Conservation (phyloP, 1,284 basidiomycete species). For the Spongiforma sp. region DNA sequence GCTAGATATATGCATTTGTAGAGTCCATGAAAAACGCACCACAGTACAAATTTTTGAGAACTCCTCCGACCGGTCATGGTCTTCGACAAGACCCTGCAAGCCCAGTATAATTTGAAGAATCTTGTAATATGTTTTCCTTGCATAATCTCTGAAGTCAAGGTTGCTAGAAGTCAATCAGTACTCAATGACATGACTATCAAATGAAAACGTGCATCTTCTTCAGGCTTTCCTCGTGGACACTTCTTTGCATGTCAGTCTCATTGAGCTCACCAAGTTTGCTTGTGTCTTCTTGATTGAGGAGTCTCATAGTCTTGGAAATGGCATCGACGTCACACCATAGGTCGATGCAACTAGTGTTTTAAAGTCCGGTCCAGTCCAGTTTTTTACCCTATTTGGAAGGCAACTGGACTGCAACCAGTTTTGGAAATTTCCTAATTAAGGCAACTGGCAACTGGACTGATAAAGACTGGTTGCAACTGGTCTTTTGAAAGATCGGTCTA, state of each 20-base stretch:
- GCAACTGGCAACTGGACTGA: too few relatives aligned
- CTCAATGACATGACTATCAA: neutral
- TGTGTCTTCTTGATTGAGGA: neutral
- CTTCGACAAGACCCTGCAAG: neutral
- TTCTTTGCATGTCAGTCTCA: neutral
- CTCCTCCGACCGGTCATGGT: neutral
- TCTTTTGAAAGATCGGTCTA: too few relatives aligned
- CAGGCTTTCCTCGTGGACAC: neutral
- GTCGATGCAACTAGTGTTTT: too few relatives aligned
- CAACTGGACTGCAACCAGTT: too few relatives aligned
- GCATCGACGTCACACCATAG: slow-evolving; percentile 2
- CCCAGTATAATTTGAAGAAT: neutral
- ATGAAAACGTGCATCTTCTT: neutral
- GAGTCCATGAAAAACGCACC: neutral
- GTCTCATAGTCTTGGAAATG: neutral
- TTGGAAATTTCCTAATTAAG: too few relatives aligned
- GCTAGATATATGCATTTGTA: neutral
- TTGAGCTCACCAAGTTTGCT: neutral
- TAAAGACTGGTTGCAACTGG: too few relatives aligned
- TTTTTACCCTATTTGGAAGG: too few relatives aligned
- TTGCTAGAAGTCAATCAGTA: neutral
- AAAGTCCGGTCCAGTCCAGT: too few relatives aligned
- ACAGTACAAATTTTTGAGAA: neutral
- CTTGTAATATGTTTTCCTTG: neutral
- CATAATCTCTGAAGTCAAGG: neutral